A percentile compares a stretch with the other conserved stretches of the same genome.
phyloP scores from a whole-genome alignment of 225 moss, liverwort and hornwort species.

The Sphagnum tenellum region DNA sequence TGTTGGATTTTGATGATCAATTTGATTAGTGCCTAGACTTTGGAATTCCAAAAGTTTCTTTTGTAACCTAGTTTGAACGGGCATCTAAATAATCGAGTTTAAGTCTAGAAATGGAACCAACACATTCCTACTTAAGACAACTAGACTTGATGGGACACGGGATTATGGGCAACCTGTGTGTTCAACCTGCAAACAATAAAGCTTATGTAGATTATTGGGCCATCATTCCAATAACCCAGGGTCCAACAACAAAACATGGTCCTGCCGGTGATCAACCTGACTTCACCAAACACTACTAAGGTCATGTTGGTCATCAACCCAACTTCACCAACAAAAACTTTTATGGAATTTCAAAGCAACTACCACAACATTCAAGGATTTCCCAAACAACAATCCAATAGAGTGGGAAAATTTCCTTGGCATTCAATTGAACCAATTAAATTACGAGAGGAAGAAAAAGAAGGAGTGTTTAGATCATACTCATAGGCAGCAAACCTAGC shows the following conservation, averaged over 20 bases:
- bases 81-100: neutral
- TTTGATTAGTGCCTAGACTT: neutral
- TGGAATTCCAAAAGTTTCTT: neutral
- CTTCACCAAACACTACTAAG: neutral
- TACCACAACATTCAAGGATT: too few species aligned
- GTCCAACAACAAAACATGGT: constrained; percentile 1
- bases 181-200: constrained; percentile 1
- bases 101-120: neutral
- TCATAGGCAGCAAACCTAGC: too few species aligned
- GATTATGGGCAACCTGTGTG: constrained; percentile 1
- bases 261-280: constrained; percentile 3
- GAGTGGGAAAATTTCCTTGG: too few species aligned
- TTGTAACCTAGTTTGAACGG: neutral
- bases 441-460: too few species aligned
- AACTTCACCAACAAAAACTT: too few species aligned
- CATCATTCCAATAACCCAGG: constrained; percentile 1
- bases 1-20: neutral
- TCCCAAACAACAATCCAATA: too few species aligned
- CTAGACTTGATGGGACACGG: neutral
- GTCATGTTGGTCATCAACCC: too few species aligned
- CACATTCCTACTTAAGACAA: neutral
- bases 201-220: neutral
- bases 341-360: too few species aligned
- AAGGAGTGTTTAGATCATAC: too few species aligned
- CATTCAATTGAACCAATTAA: too few species aligned